phyloP scores from a whole-genome alignment of 1,284 basidiomycete genomes.

The Trametes versicolor region DNA sequence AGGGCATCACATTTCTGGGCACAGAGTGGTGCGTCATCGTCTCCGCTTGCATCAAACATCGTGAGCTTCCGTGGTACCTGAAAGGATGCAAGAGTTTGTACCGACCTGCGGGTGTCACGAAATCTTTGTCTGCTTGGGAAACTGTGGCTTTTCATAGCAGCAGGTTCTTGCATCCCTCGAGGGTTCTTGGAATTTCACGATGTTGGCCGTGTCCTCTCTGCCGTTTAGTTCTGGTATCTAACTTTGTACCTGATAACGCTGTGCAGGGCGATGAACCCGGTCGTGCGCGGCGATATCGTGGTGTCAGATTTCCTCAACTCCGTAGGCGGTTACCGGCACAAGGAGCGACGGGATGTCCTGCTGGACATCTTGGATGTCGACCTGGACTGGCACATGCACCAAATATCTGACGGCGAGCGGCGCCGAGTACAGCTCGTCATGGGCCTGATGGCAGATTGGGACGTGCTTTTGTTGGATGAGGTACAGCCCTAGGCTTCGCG shows the following conservation, averaged over 20 bases:
- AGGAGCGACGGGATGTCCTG: conserved; percentile 86
- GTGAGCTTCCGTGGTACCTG: too few species aligned
- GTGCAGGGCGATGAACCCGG: conserved; percentile 91
- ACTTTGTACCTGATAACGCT: too few species aligned
- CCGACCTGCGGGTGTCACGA: too few species aligned
- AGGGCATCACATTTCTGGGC: conserved; percentile 90
- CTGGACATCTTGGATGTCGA: conserved; percentile 96
- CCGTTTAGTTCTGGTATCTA: too few species aligned
- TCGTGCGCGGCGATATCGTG: conserved; percentile 91
- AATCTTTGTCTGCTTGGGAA: too few species aligned
- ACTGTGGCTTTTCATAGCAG: too few species aligned
- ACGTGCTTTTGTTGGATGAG: conserved; percentile 94
- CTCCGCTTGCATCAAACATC: background rate
- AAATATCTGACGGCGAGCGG: conserved; percentile 96
- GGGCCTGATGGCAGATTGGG: conserved; percentile 97
- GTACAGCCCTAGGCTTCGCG: conserved; percentile 49
- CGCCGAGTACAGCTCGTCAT: conserved; percentile 95
- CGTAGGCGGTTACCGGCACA: conserved; percentile 95
- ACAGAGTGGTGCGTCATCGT: conserved; percentile 78
- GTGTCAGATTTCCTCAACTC: conserved; percentile 94
- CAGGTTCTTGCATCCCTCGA: too few species aligned
- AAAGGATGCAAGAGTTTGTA: background rate
- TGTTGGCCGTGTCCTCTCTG: too few species aligned
- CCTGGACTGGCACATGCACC: conserved; percentile 92
- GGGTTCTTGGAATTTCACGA: too few species aligned